Percentiles rank a stretch among this genome's conserved stretches.
These are phyloP conservation scores for Chaetomium tenue DNA, from an alignment of 495 filamentous ascomycete genomes.

Conservation along the genomic window DNA sequence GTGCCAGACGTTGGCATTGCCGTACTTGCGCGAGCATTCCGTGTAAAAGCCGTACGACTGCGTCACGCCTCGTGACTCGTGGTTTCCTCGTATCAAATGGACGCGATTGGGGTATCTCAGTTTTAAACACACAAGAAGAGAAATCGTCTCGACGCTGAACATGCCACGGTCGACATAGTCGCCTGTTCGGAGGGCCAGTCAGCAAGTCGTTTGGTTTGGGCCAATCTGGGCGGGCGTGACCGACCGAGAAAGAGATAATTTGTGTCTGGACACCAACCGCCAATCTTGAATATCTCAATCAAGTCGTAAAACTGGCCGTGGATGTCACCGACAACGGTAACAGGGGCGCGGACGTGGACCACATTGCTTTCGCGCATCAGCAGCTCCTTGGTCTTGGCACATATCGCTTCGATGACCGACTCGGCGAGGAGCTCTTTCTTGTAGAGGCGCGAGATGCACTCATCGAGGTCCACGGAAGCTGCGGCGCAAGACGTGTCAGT, in stretches of 20 bases:
- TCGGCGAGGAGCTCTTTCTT: slow-evolving; percentile 95
- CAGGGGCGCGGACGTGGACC: slow-evolving; percentile 90
- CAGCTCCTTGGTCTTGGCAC: slow-evolving; percentile 96
- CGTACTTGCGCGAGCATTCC: slow-evolving; percentile 95
- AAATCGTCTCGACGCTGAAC: slow-evolving; percentile 96
- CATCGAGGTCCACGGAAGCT: slow-evolving; percentile 97
- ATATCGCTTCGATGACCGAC: slow-evolving; percentile 98
- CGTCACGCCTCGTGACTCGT: slow-evolving; percentile 94
- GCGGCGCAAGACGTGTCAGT: slow-evolving; percentile 15
- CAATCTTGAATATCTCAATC: slow-evolving; percentile 98
- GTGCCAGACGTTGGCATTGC: slow-evolving; percentile 97
- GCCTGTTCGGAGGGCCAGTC: slow-evolving; percentile 49
- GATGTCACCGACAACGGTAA: slow-evolving; percentile 98
- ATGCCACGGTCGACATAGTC: slow-evolving; percentile 98
- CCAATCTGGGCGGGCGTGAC: slow-evolving; percentile 23
- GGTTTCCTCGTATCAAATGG: slow-evolving; percentile 92
- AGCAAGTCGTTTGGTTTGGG: neutral
- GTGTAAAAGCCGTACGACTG: slow-evolving; percentile 99
- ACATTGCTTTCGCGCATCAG: slow-evolving; percentile 99
- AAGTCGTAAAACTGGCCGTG: slow-evolving; percentile 98
- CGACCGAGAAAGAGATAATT: slow-evolving; percentile 96
- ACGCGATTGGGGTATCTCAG: slow-evolving; percentile 89
- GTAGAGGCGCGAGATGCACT: slow-evolving; percentile 94
- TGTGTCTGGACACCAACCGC: slow-evolving; percentile 92
- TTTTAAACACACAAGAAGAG: slow-evolving; percentile 90